Evolutionary conservation across 441 rosid genomes (phyloP).

Genomic region (Croton setiger): DNA sequence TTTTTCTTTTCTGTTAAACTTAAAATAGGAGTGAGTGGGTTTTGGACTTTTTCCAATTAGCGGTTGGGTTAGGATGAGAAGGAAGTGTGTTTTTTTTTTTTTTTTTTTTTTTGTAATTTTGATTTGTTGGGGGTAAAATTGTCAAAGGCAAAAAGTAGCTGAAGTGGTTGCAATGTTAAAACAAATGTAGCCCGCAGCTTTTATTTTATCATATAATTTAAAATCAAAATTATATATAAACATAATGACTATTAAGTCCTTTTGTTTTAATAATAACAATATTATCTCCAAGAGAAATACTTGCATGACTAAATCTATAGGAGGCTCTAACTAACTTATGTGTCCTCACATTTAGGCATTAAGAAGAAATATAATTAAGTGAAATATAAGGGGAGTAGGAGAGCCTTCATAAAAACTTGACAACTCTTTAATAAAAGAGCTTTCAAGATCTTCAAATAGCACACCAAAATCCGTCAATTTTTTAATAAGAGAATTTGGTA

Average conservation of each 20-base stretch:
- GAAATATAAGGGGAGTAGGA: too few relatives aligned
- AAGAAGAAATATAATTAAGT: too few relatives aligned
- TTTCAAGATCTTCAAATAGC: too few relatives aligned
- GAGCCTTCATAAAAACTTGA: too few relatives aligned
- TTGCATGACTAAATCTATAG: too few relatives aligned
- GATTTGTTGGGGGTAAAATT: conserved; percentile 3
- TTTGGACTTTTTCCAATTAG: neutral
- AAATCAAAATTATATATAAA: conserved; percentile 19
- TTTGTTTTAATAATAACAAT: too few relatives aligned
- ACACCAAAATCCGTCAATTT: too few relatives aligned
- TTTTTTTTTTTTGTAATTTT: neutral
- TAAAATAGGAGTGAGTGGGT: neutral
- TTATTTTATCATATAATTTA: neutral
- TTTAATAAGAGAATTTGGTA: neutral
- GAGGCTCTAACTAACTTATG: too few relatives aligned
- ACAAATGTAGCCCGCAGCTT: conserved; percentile 53
- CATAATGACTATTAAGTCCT: neutral
- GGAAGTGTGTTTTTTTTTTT: neutral
- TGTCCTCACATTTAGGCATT: too few relatives aligned
- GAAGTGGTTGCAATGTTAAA: conserved; percentile 35
- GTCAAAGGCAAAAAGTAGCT: conserved; percentile 19
- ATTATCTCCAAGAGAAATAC: too few relatives aligned
- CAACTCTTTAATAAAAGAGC: too few relatives aligned
- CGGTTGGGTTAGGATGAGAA: too few relatives aligned
- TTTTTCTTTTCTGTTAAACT: neutral